Base-by-base conservation (phyloP, 495 filamentous ascomycete species). In the Hypoxylon intermedium region DNA sequence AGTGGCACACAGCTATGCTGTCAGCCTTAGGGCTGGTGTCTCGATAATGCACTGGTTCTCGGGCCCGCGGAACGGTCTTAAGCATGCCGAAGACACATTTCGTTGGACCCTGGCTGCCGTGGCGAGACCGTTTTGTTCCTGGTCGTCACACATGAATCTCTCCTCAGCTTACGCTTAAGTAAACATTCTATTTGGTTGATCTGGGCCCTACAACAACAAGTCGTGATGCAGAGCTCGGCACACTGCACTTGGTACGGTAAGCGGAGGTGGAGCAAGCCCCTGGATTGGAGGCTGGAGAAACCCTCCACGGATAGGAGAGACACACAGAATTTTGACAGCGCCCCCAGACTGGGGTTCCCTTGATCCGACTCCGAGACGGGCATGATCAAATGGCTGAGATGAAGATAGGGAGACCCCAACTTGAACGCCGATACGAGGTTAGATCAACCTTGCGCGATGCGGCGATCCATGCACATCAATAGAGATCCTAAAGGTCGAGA, bases 351-450 rank as follows among this genome's bases (percentile, higher is more conserved):
- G 47, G 62, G 56, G 56, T 52, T 57, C 62, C 62, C 52, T 65
- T 65, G 52, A 45, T 57, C 62, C 62, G 56, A 38, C 33, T 60
- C 62, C 62, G 62, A 65, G 47, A 60, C 62, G 62, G 62, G 62
- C 62, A 65, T 65, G 46, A 56, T 16, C 44, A n/a, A n/a, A n/a
- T n/a, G 46, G 28, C 24, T 52, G 26, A 50, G 28, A 34, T 40
- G n/a, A 28, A 47, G 37, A 57, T 20, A 13, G 37, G 36, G 38
- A 13, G 24, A 3, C 55, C 42, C 52, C 44, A 60, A 42, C 56
- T 53, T 24, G 43, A 42, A 48, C 46, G 42, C 34, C 47, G 46
- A 55, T 45, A 48, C 46, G 47, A 55, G 41, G 41, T 16, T 53
- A 18, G 56, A 52, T 34, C 7, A 49, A 55, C 40, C 36, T 45